Percentiles rank a stretch among this genome's conserved stretches.
Conservation (phyloP, 208 protist genomes). For the Trypanosoma congolense region DNA sequence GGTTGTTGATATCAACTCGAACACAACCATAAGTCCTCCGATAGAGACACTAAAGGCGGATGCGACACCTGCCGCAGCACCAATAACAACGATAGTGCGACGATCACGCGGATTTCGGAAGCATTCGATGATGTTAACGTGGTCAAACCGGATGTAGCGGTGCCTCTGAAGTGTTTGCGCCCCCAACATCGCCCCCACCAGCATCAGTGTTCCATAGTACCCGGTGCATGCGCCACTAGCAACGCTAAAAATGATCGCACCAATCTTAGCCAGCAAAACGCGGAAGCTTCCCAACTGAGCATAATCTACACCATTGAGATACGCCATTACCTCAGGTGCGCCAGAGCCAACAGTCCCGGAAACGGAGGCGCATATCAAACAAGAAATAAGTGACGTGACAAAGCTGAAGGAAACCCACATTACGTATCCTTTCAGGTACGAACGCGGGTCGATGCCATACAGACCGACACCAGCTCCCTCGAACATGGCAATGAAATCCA, state of each 20-base stretch:
- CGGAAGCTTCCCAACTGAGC: constrained; percentile 31
- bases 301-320: constrained; percentile 51
- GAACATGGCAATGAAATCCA: constrained; percentile 25
- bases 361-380: constrained; percentile 29
- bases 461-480: constrained; percentile 22
- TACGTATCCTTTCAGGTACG: constrained; percentile 25
- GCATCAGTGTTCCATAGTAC: constrained; percentile 42
- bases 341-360: constrained; percentile 38
- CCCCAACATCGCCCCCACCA: constrained; percentile 49
- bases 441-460: constrained; percentile 25
- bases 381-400: constrained; percentile 26
- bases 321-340: constrained; percentile 44
- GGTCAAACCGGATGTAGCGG: constrained; percentile 34
- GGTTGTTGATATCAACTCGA: constrained; percentile 45
- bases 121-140: constrained; percentile 47
- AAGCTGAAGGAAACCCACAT: constrained; percentile 33
- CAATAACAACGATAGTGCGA: constrained; percentile 42
- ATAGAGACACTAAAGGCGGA: constrained; percentile 48
- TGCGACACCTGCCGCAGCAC: constrained; percentile 42
- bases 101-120: constrained; percentile 56
- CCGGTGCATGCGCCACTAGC: constrained; percentile 46
- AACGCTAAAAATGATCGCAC: constrained; percentile 28
- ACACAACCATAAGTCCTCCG: constrained; percentile 45
- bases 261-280: constrained; percentile 37
- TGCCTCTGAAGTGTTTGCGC: constrained; percentile 33